Evolutionary conservation across 2,329 filamentous ascomycete species (phyloP).

Genomic region (Sporothrix variecibatus): DNA sequence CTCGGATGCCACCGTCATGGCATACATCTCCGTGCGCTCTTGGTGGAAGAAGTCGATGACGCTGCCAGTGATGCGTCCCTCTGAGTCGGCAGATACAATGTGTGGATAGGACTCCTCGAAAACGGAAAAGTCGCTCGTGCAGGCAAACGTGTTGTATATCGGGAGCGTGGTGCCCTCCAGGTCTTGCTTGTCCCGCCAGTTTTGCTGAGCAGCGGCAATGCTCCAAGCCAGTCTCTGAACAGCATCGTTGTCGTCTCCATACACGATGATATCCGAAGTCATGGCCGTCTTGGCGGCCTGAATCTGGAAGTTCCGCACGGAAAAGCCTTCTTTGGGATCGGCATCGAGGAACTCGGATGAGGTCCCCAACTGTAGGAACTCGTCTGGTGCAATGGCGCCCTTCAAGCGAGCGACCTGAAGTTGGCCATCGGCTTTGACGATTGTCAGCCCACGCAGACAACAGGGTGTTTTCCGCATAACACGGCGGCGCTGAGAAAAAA

Average conservation of each 20-base stretch:
- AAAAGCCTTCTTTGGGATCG: constrained; percentile 89
- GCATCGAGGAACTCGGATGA: constrained; percentile 72
- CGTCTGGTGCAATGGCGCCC: constrained; percentile 79
- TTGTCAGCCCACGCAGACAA: constrained; percentile 76
- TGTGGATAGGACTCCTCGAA: constrained; percentile 71
- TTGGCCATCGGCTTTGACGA: constrained; percentile 88
- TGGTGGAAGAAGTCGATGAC: constrained; percentile 88
- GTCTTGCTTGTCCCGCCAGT: constrained; percentile 69
- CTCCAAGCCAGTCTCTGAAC: constrained; percentile 65
- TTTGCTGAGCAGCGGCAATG: constrained; percentile 74
- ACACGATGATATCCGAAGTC: constrained; percentile 89
- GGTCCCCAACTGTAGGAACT: constrained; percentile 63
- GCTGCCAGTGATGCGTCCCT: constrained; percentile 70
- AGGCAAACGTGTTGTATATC: constrained; percentile 83
- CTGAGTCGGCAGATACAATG: constrained; percentile 73
- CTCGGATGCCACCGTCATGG: constrained; percentile 86
- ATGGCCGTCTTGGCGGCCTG: constrained; percentile 85
- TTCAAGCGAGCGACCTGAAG: constrained; percentile 75
- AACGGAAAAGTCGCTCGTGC: constrained; percentile 62
- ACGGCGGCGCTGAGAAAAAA: constrained; percentile 79
- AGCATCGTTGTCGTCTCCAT: constrained; percentile 69
- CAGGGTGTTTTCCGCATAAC: constrained; percentile 69
- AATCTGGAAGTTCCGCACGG: constrained; percentile 95
- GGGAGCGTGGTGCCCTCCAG: constrained; percentile 56
- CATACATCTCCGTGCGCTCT: constrained; percentile 89